phyloP scores from a whole-genome alignment of 495 filamentous ascomycete species.

The Penicillium angulare region DNA sequence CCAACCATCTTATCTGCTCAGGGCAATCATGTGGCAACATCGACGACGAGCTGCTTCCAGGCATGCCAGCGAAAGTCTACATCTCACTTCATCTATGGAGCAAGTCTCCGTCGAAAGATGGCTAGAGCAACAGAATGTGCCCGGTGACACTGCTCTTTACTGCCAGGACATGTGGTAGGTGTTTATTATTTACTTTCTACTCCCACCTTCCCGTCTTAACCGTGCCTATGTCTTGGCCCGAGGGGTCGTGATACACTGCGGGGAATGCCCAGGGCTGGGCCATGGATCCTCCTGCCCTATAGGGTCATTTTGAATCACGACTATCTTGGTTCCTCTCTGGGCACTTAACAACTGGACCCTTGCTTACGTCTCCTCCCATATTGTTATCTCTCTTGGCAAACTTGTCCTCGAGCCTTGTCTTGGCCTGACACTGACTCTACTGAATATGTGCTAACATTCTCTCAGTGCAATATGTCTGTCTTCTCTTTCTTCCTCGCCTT shows the following conservation, averaged over 20 bases:
- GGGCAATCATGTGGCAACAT: slow-evolving; percentile 27
- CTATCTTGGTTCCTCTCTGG: not conserved
- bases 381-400: not conserved
- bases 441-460: not conserved
- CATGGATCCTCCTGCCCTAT: slow-evolving; percentile 13
- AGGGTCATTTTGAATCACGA: not conserved
- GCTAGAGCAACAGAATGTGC: not conserved
- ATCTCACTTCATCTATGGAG: slow-evolving; percentile 2
- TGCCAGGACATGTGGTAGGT: not conserved
- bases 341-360: not conserved
- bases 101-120: slow-evolving; percentile 1
- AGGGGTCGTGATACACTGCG: slow-evolving; percentile 26
- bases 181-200: not conserved
- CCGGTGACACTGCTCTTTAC: not conserved
- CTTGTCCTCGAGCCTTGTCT: not conserved
- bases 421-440: not conserved
- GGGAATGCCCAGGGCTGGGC: slow-evolving; percentile 29
- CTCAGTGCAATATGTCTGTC: slow-evolving; percentile 26
- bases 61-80: not conserved
- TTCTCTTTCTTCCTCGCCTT: slow-evolving; percentile 24
- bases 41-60: slow-evolving; percentile 15
- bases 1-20: slow-evolving; percentile 10
- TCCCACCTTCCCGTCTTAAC: not conserved
- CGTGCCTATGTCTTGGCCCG: slow-evolving; percentile 20
- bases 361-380: not conserved